Base-by-base conservation (phyloP, 352 stramenopile genomes). In the Globisporangium spinosum region DNA sequence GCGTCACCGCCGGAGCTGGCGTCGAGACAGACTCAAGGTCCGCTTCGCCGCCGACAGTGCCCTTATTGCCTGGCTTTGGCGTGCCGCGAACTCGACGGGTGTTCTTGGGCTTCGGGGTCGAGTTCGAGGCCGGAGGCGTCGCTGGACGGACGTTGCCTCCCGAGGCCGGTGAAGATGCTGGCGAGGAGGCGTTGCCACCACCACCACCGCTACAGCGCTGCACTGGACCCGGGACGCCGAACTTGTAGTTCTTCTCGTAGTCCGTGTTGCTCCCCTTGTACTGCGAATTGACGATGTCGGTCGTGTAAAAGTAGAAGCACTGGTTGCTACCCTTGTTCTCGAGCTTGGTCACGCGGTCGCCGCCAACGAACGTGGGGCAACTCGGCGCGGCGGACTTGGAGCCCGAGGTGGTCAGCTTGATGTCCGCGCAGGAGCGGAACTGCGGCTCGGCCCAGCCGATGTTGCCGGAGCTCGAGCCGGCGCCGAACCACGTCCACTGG, bases 271-370 rank as follows among this genome's bases (percentile, higher is more conserved):
- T 77, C 13, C 75, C 76, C 59, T 89, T 83, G 70, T 80, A 74
- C 47, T 72, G 60, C 47, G 73, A 67, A 22, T 72, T 77, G 34
- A 74, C 75, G 9, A 89, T 72, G 47, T 77, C 79, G 29, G 77
- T 85, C 7, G 79, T 79, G 68, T 83, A 75, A 58, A 83, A 89
- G 74, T 87, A 89, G 59, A 81, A 89, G 55, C 80, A 89, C 73
- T 84, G 27, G 35, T 80, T 61, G 40, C 55, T 68, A 22, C 64
- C 61, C 58, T 82, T 69, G 62, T 75, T 65, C 12, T 81, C 69
- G 38, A 85, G 75, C 58, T 73, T 73, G 6, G 78, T 85, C 61
- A 87, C 78, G 25, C 78, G 78, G 64, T 89, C 80, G 8, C 78
- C 78, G 5, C 80, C 80, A 34, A 81, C 68, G 53, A 87, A 89